Base-by-base conservation (phyloP, 164 flowering plant genomes). In the Stephania cephalantha region DNA sequence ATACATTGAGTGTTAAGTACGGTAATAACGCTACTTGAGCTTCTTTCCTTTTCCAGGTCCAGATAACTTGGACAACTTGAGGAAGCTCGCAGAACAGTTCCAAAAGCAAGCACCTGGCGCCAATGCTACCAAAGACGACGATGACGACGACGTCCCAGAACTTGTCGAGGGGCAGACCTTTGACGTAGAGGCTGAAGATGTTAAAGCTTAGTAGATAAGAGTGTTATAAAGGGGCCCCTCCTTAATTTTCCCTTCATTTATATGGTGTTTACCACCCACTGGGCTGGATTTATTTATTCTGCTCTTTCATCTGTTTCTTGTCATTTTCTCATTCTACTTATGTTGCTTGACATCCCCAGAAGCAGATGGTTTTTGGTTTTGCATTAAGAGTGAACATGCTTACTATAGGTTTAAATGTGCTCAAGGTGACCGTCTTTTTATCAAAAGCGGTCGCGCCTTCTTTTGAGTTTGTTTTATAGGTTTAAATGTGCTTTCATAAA, bases 51-150 rank as follows among this genome's bases (percentile, higher is more conserved):
- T 58, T 73, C 44, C 85, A 88, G 90, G 93, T 8, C 90, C 91
- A 13, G 93, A 89, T 82, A 89, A 89, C 81, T 75, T 88, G 84
- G 93, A 88, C 80, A 87, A 88, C 77, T 78, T 89, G 82, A 87
- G 87, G 84, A 82, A 82, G 81, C 82, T 89, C 42, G 90, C 93
- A 1, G 93, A 89, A 83, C 88, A 89, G 78, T 88, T 89, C 78
- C 88, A 89, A 85, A 87, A 84, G 82, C 85, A 85, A 69, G 81
- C 53, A 22, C 85, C 86, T 11, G 85, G 82, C 66, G 83, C 79
- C 9, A 81, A 35, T 61, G 80, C 80, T 5, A 66, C 77, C 11
- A 82, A 79, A 42, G 87, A 85, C 13, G 88, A 84, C 1, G 90
- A 89, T 70, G 92, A 87, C 46, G 92, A 89, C 42, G 90, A 87